These are phyloP conservation scores for Pythium vanterpoolii DNA, from an alignment of 352 stramenopile genomes.

Conservation along the genomic window DNA sequence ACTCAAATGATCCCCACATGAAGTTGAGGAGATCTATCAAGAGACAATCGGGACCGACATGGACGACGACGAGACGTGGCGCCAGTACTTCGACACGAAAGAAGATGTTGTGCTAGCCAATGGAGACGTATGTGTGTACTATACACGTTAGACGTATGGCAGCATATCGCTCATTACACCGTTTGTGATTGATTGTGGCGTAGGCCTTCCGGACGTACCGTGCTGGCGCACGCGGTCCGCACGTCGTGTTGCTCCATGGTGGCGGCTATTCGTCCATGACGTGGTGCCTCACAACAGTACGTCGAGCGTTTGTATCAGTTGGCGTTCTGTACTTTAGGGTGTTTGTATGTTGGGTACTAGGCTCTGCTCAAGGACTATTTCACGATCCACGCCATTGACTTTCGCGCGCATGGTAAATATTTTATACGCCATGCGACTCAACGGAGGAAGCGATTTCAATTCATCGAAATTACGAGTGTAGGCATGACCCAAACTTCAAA, in stretches of 20 bases:
- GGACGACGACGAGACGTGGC: slow-evolving; percentile 43
- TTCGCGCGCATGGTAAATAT: slow-evolving; percentile 67
- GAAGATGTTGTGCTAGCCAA: slow-evolving; percentile 59
- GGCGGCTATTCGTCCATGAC: slow-evolving; percentile 86
- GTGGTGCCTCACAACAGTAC: slow-evolving; percentile 75
- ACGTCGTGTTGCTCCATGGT: slow-evolving; percentile 82
- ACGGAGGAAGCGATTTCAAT: neutral
- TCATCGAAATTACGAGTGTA: neutral
- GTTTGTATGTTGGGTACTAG: slow-evolving; percentile 24
- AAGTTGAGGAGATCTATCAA: neutral
- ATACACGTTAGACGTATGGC: neutral
- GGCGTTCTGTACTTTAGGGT: neutral
- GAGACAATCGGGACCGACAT: slow-evolving; percentile 5
- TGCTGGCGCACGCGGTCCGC: slow-evolving; percentile 57
- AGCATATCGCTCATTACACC: neutral
- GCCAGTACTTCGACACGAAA: slow-evolving; percentile 70
- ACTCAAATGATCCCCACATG: slow-evolving; percentile 5
- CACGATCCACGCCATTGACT: slow-evolving; percentile 79
- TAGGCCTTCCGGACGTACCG: slow-evolving; percentile 84
- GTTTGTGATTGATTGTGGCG: no score
- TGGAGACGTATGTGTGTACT: slow-evolving; percentile 50
- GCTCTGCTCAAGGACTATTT: slow-evolving; percentile 69
- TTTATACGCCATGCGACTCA: no score
- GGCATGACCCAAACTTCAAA: slow-evolving; percentile 50
- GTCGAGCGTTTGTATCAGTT: neutral